Percentiles rank a stretch among this genome's conserved stretches.
Conservation (phyloP, 2,329 filamentous ascomycete genomes). For the Pyricularia pennisetigena region DNA sequence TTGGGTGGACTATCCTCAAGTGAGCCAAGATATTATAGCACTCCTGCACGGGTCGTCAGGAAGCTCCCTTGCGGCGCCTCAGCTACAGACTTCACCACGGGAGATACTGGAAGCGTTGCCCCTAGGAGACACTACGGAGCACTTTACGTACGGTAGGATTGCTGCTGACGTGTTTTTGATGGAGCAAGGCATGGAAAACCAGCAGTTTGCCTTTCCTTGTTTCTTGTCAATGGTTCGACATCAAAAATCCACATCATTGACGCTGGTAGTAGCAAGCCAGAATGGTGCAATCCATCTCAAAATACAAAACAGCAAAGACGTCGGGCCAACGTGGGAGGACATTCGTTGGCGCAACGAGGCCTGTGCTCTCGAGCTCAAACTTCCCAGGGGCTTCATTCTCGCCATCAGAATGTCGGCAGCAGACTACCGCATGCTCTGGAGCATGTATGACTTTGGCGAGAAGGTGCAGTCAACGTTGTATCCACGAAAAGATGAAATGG, state of each 20-base stretch:
- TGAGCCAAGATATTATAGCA: slow-evolving; percentile 61
- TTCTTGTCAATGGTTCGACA: slow-evolving; percentile 67
- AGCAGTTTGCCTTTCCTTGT: slow-evolving; percentile 61
- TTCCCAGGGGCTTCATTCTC: slow-evolving; percentile 69
- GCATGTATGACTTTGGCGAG: slow-evolving; percentile 74
- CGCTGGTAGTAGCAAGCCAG: slow-evolving; percentile 70
- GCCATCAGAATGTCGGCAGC: slow-evolving; percentile 60
- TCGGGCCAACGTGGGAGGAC: slow-evolving; percentile 70
- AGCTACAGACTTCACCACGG: slow-evolving; percentile 34
- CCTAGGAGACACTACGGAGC: slow-evolving; percentile 60
- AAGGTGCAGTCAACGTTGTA: slow-evolving; percentile 65
- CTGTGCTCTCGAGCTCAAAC: slow-evolving; percentile 54
- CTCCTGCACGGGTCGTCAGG: slow-evolving; percentile 53
- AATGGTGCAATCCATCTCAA: slow-evolving; percentile 65
- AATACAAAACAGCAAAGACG: slow-evolving; percentile 58
- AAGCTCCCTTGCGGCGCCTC: slow-evolving; percentile 38
- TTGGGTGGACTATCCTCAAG: slow-evolving; percentile 68
- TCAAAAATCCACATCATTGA: slow-evolving; percentile 57
- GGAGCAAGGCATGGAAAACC: slow-evolving; percentile 60
- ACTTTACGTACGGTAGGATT: slow-evolving; percentile 73
- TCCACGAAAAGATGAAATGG: slow-evolving; percentile 57
- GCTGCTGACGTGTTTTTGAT: slow-evolving; percentile 65
- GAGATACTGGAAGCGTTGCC: slow-evolving; percentile 61
- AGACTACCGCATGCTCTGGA: slow-evolving; percentile 74
- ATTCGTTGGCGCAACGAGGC: slow-evolving; percentile 67